A percentile compares a stretch with the other conserved stretches of the same genome.
phyloP scores from a whole-genome alignment of 495 filamentous ascomycete genomes.

The Pseudoneurospora amorphoporcata region DNA sequence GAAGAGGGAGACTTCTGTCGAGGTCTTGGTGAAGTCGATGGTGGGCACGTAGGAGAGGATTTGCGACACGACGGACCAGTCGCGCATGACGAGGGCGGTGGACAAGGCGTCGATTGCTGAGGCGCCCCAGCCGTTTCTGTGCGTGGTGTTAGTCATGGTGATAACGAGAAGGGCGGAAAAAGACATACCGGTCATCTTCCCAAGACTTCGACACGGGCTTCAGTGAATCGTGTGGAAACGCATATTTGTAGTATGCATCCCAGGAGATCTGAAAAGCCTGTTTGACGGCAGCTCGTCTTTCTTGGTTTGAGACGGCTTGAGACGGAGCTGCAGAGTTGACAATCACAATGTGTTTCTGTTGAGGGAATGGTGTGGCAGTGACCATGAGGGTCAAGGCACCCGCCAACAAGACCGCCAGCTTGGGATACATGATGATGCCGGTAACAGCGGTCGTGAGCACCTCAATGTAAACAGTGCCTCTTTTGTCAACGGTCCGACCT shows the following conservation, averaged over 20 bases:
- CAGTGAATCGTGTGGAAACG: constrained; percentile 71
- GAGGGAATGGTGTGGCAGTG: neutral
- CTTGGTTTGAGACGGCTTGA: constrained; percentile 19
- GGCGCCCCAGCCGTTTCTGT: constrained; percentile 80
- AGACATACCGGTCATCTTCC: constrained; percentile 54
- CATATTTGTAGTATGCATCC: constrained; percentile 72
- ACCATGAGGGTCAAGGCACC: neutral
- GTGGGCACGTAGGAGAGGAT: constrained; percentile 59
- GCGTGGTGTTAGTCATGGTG: neutral
- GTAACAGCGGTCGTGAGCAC: neutral
- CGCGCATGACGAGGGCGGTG: constrained; percentile 70
- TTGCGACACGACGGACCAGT: constrained; percentile 52
- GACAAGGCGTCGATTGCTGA: constrained; percentile 73
- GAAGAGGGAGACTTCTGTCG: constrained; percentile 58
- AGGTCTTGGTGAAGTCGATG: constrained; percentile 58
- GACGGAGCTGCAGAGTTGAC: neutral
- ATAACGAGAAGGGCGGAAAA: constrained; percentile 3
- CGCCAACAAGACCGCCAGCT: neutral
- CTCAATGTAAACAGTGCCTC: neutral
- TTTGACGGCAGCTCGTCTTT: constrained; percentile 55
- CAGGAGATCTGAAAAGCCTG: constrained; percentile 68
- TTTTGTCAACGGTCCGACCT: neutral
- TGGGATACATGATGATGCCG: constrained; percentile 1
- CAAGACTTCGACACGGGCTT: constrained; percentile 54
- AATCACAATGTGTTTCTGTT: neutral